Evolutionary conservation across 208 protist genomes (phyloP).

Genomic region (Leishmania amazonensis): DNA sequence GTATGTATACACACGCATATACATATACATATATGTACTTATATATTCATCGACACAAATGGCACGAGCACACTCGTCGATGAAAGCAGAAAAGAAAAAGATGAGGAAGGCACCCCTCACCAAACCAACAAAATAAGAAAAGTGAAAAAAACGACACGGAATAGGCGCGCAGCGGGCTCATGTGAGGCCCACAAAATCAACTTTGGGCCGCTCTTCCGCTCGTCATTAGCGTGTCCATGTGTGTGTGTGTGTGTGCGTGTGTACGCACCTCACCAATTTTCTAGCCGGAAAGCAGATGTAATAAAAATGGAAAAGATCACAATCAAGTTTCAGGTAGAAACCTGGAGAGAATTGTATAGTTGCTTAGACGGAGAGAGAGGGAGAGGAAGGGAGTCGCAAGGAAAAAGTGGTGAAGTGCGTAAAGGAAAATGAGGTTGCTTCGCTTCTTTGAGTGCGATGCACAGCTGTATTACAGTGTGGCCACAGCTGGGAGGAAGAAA

Average conservation of each 20-base stretch:
- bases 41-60: neutral
- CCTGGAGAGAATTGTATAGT: neutral
- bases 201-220: neutral
- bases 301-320: neutral
- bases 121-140: neutral
- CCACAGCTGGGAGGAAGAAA: constrained; percentile 1
- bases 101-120: neutral
- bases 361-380: neutral
- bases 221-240: neutral
- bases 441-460: neutral
- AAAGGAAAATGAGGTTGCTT: neutral
- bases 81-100: neutral
- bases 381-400: neutral
- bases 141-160: neutral
- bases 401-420: neutral
- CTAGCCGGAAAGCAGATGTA: neutral
- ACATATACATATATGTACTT: neutral
- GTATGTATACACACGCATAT: neutral
- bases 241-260: neutral
- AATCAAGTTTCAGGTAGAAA: neutral
- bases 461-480: neutral
- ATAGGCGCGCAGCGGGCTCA: neutral
- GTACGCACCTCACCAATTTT: neutral
- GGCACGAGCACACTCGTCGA: neutral
- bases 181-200: neutral